These are phyloP conservation scores for Ensete glaucum DNA, from an alignment of 176 grass and related monocot genomes.

Conservation along the genomic window DNA sequence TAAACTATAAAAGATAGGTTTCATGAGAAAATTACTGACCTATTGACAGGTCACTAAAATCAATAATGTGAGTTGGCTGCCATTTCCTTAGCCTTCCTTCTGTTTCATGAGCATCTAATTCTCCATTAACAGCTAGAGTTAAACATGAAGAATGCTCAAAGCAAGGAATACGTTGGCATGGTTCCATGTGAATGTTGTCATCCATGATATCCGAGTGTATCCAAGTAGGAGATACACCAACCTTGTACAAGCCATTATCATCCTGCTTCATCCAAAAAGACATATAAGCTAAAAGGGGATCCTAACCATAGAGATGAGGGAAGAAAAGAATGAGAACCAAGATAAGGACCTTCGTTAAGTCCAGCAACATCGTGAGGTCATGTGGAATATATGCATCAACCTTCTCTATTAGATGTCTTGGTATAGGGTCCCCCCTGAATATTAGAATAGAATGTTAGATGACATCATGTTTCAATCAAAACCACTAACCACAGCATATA, in stretches of 20 bases:
- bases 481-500: no score
- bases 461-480: not conserved
- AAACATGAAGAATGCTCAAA: conserved; percentile 22
- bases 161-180: not conserved
- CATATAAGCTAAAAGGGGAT: conserved; percentile 17
- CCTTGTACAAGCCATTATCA: conserved; percentile 21
- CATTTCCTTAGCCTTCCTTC: conserved; percentile 30
- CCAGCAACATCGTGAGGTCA: conserved; percentile 41
- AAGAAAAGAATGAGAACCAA: conserved; percentile 9
- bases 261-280: conserved; percentile 46
- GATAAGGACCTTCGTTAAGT: conserved; percentile 57
- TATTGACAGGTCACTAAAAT: conserved; percentile 81
- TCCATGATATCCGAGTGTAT: conserved; percentile 99
- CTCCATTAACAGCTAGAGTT: conserved; percentile 22
- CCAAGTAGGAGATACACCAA: conserved; percentile 55
- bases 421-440: conserved; percentile 66
- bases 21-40: conserved; percentile 41
- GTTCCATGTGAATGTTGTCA: conserved; percentile 78
- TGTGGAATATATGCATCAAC: conserved; percentile 75
- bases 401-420: conserved; percentile 59
- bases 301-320: not conserved
- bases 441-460: conserved; percentile 4
- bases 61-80: conserved; percentile 76
- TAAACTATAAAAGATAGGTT: not conserved
- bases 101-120: conserved; percentile 18